Evolutionary conservation across 1,139 yeast species (phyloP), one percentile per base, ranked within the genome.

Genomic region (Entelexis paramagnoliae): DNA sequence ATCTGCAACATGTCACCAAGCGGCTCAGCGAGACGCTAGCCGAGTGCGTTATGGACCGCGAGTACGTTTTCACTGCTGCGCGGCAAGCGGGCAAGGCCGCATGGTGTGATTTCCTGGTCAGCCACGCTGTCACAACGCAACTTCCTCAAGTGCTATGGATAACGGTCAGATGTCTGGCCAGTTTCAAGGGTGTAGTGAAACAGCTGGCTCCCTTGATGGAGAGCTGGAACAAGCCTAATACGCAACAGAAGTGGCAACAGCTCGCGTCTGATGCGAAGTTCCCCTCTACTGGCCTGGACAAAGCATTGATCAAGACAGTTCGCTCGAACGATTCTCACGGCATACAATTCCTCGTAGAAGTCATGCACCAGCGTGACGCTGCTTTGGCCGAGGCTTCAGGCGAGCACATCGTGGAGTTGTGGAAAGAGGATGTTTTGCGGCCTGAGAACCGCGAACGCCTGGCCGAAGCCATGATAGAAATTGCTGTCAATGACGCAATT

Each of bases 391-490:
- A 66, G 19, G 58, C 68, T 7, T 76, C 80, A 6, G 74, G 80
- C 45, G 63, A 70, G 20, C 78, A 81, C 59, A 62, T 86, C n/a
- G 65, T 73, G 20, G 60, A 65, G 19, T 66, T 84, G 10, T 87
- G 85, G 70, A 65, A 71, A 2, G 54, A 43, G 10, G 46, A 46
- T 9, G 60, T 73, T 2, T 67, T 88, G 60, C 79, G 80, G 49
- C 63, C 68, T 32, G 88, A 83, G 2, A 68, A 72, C 39, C 84
- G 81, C 64, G 64, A 80, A 42, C 73, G 71, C 44, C 64, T 89
- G 30, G 74, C 82, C 43, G 76, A 76, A 61, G 73, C 75, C 47
- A 71, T 87, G 51, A 69, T 87, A 32, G 94, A 85, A 14, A 56
- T 63, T 9, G 66, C 76, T 17, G 67, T 71, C 19, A 79, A 77